Base-by-base conservation (phyloP, 257 asterid species). In the Parsonsia alboflavescens region DNA sequence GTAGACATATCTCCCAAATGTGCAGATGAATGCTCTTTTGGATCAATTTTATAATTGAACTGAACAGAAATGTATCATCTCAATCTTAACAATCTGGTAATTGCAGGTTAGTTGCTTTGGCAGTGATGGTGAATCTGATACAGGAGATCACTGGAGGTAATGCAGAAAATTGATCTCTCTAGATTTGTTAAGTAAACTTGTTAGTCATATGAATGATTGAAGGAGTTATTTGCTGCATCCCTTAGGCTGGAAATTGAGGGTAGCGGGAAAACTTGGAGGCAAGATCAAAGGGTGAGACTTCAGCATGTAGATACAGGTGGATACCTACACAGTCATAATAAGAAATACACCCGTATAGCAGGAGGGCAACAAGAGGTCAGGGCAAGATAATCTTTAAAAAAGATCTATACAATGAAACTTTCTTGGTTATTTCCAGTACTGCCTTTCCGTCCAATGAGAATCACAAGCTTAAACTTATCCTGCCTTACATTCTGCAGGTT, bases 361-460 rank as follows among this genome's bases (percentile, higher is more conserved):
- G 99, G 99, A 28, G 98, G 98, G n/a, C 99, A 95, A 80, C 99
- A 95, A 85, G 98, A 95, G 99, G 99, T 95, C 59, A 84, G 82
- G 80, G 73, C 76, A 49, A 36, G 10, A 49, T 63, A n/a, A 1
- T n/a, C 52, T 45, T 66, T 46, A 42, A 70, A 46, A 12, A 0
- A 10, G 58, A 9, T 6, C 44, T 21, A 21, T 67, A 2, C 42
- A 28, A 26, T 46, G 28, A 48, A 50, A 57, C 28, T 10, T 11
- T 17, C 2, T 72, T 71, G 61, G 66, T 6, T 46, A 49, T 36
- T 24, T 22, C 7, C 17, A 5, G 3, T 48, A 0, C 26, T 26
- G 1, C 16, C 24, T 10, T 50, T 7, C 57, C 30, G 28, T 33
- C 69, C 21, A 53, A n/a, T 21, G 28, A 42, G 1, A 39, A n/a